phyloP scores from a whole-genome alignment of 306 rosid species.

The Cucumis melo region DNA sequence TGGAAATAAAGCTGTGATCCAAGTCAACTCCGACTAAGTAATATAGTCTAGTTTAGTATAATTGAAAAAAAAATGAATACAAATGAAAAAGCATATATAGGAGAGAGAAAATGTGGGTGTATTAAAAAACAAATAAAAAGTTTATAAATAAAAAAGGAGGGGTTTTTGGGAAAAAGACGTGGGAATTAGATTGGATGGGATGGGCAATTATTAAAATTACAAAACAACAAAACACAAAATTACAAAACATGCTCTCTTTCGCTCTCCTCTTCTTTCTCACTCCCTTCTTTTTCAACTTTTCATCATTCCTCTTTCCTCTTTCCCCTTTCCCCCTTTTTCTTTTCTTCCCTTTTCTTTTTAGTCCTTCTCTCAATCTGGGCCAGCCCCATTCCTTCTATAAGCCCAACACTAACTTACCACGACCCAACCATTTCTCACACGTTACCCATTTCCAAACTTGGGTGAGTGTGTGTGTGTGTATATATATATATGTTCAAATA shows the following conservation, averaged over 20 bases:
- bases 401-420: background rate
- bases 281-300: conserved; percentile 1
- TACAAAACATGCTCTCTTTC: conserved; percentile 4
- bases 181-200: background rate
- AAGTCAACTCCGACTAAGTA: background rate
- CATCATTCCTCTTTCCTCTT: background rate
- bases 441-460: background rate
- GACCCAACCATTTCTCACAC: background rate
- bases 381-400: background rate
- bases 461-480: no score
- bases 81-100: background rate
- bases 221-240: background rate
- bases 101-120: background rate
- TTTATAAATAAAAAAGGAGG: background rate
- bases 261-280: background rate
- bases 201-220: background rate
- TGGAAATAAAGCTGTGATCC: background rate
- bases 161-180: background rate
- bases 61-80: background rate
- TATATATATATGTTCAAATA: no score
- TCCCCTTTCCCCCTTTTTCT: background rate
- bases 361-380: background rate
- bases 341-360: background rate
- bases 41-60: background rate
- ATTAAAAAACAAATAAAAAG: background rate